Conservation (phyloP, 2,329 filamentous ascomycete species). For the Davidsoniella australis region DNA sequence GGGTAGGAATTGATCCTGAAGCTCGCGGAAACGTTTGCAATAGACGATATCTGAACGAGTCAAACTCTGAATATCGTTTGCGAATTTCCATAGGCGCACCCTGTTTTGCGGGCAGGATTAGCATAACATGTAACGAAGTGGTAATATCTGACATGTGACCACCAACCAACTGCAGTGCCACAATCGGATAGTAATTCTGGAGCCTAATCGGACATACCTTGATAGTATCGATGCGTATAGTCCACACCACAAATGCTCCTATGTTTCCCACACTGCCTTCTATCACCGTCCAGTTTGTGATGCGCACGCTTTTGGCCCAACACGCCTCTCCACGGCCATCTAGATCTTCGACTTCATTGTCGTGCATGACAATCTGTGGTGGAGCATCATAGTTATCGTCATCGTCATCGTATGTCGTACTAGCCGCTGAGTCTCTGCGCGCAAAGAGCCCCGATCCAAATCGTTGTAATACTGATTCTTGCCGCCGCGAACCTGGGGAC, state of each 20-base stretch:
- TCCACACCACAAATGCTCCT: slow-evolving; percentile 94
- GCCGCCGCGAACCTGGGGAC: neutral
- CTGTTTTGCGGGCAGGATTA: slow-evolving; percentile 19
- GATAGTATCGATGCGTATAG: slow-evolving; percentile 72
- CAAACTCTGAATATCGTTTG: slow-evolving; percentile 85
- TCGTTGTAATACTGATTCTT: neutral
- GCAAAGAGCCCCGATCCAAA: neutral
- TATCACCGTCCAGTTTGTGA: slow-evolving; percentile 39
- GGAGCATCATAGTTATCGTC: slow-evolving; percentile 12
- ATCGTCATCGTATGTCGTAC: neutral
- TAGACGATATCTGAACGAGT: slow-evolving; percentile 58
- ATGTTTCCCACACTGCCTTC: slow-evolving; percentile 39
- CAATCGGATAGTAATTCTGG: too few species aligned
- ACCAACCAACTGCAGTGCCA: neutral
- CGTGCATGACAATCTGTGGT: slow-evolving; percentile 42
- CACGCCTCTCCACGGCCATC: slow-evolving; percentile 38
- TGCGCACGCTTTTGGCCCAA: slow-evolving; percentile 47
- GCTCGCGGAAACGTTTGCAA: slow-evolving; percentile 70
- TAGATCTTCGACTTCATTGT: slow-evolving; percentile 39
- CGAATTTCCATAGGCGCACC: slow-evolving; percentile 44
- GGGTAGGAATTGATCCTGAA: slow-evolving; percentile 64
- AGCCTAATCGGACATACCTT: slow-evolving; percentile 37
- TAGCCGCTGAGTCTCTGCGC: neutral
- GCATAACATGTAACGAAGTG: neutral
- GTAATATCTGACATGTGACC: neutral